Evolutionary conservation across 306 rosid species (phyloP).

Genomic region (Ceratonia siliqua): DNA sequence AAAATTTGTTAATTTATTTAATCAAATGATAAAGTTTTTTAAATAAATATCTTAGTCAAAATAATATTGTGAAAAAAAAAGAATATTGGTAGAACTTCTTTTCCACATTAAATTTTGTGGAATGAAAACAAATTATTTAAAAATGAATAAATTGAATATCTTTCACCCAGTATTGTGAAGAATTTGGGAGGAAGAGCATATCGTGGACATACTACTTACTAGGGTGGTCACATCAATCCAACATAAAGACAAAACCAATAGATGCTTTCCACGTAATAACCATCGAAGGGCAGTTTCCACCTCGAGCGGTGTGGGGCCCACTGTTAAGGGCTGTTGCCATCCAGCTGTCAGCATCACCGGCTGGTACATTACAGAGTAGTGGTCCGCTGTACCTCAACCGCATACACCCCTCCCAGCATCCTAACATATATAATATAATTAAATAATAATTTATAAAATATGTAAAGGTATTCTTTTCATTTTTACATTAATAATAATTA

Average conservation of each 20-base stretch:
- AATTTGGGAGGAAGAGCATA: neutral
- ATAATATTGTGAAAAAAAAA: no score
- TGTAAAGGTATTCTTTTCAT: neutral
- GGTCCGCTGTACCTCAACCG: neutral
- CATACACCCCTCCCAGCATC: neutral
- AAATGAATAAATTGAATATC: no score
- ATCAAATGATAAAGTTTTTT: no score
- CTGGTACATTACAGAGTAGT: neutral
- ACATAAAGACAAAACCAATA: neutral
- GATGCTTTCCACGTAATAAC: neutral
- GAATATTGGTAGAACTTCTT: no score
- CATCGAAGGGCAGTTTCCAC: constrained; percentile 4
- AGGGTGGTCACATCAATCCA: neutral
- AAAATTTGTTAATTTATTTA: no score
- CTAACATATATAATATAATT: neutral
- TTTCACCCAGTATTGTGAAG: no score
- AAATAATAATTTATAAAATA: no score
- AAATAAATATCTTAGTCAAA: no score
- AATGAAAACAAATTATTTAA: no score
- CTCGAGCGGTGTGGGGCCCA: neutral
- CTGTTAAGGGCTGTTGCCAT: neutral
- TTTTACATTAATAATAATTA: neutral
- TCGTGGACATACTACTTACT: neutral
- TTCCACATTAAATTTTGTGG: no score
- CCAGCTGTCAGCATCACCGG: neutral